These are phyloP conservation scores for Puya raimondii DNA, from an alignment of 176 grass and related monocot species.

Conservation along the genomic window DNA sequence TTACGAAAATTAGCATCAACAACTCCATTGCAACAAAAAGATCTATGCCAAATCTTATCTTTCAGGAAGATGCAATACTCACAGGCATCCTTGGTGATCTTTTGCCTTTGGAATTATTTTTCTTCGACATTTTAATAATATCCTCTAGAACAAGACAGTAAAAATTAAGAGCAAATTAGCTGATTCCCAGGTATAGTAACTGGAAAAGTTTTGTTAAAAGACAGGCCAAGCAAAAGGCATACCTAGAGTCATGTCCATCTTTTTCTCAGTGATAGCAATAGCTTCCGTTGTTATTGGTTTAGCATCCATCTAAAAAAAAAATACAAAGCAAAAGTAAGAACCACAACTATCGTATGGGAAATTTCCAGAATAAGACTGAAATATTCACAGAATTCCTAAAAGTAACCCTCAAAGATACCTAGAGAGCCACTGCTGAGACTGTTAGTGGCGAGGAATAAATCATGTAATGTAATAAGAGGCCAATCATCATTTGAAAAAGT, in stretches of 20 bases:
- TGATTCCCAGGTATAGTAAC: not conserved
- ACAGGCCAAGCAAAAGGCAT: constrained; percentile 4
- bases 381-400: not conserved
- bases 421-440: not conserved
- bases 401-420: not conserved
- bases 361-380: not conserved
- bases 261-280: constrained; percentile 94
- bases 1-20: not conserved
- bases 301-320: constrained; percentile 50
- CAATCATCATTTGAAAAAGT: too few species aligned
- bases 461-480: too few species aligned
- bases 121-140: constrained; percentile 99
- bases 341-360: not conserved
- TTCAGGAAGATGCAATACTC: constrained; percentile 21
- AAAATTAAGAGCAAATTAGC: too few species aligned
- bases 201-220: not conserved
- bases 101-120: constrained; percentile 54
- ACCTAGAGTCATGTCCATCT: constrained; percentile 99
- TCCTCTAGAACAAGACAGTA: constrained; percentile 40
- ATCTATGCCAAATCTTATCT: not conserved
- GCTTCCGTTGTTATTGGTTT: constrained; percentile 51
- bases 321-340: not conserved
- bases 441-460: too few species aligned
- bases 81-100: constrained; percentile 54
- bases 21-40: not conserved